These are phyloP conservation scores for Boletus tylopilopsis DNA, from an alignment of 768 basidiomycete species.

Conservation along the genomic window DNA sequence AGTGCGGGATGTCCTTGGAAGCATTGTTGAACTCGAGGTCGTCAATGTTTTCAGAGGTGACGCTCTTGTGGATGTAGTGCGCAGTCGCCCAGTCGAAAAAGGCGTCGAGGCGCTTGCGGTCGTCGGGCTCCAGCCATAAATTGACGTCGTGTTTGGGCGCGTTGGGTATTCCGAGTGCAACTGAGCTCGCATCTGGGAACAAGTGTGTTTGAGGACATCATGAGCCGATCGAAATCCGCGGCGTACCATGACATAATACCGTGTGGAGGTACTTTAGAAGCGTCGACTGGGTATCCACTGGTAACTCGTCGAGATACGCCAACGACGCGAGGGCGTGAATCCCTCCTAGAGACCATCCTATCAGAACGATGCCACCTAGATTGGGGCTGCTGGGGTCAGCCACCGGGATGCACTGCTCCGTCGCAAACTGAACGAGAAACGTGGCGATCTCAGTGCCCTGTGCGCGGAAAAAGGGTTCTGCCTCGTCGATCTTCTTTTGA, in stretches of 20 bases:
- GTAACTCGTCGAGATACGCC: slow-evolving; percentile 12
- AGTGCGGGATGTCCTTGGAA: slow-evolving; percentile 2
- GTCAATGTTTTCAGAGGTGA: slow-evolving; percentile 12
- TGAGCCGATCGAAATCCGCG: background rate
- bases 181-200: slow-evolving; percentile 2
- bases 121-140: slow-evolving; percentile 1
- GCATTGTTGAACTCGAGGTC: slow-evolving; percentile 17
- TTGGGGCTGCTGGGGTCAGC: background rate
- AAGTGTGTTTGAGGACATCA: background rate
- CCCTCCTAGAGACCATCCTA: slow-evolving; percentile 20
- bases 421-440: slow-evolving; percentile 17
- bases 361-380: slow-evolving; percentile 14
- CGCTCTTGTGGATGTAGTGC: slow-evolving; percentile 14
- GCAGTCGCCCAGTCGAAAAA: slow-evolving; percentile 15
- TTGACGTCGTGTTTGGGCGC: background rate
- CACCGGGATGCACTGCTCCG: slow-evolving; percentile 12
- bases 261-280: slow-evolving; percentile 19
- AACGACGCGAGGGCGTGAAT: slow-evolving; percentile 9
- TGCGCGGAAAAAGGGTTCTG: slow-evolving; percentile 10
- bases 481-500: slow-evolving; percentile 15
- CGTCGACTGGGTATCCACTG: slow-evolving; percentile 3
- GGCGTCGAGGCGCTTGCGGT: slow-evolving; percentile 9
- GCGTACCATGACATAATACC: slow-evolving; percentile 17
- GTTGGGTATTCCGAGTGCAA: slow-evolving; percentile 6
- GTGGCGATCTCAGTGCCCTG: slow-evolving; percentile 18